A percentile compares a stretch with the other conserved stretches of the same genome.
phyloP scores from a whole-genome alignment of 345 rosid species.

The Hypericum androsaemum region DNA sequence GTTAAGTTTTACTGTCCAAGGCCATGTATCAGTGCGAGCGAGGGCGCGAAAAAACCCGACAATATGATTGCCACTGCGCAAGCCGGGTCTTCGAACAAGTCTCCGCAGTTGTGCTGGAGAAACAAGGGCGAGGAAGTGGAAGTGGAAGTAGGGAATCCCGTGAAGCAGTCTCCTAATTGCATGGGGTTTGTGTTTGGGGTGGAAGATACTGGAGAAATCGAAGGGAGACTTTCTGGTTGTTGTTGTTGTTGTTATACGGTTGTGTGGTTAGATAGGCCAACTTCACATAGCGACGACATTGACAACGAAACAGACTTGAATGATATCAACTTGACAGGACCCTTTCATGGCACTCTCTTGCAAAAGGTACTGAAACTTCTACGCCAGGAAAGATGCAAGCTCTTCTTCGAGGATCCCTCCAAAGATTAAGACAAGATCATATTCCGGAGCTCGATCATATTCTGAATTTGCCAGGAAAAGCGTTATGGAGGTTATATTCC shows the following conservation, averaged over 20 bases:
- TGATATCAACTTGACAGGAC: conserved; percentile 36
- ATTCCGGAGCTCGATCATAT: background rate
- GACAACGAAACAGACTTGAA: conserved; percentile 14
- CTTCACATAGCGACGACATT: conserved; percentile 15
- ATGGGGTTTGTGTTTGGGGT: conserved; percentile 7
- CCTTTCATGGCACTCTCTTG: conserved; percentile 74
- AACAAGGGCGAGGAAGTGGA: conserved; percentile 10
- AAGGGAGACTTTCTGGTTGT: conserved; percentile 21
- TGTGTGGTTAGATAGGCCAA: conserved; percentile 57
- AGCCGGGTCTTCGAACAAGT: conserved; percentile 16
- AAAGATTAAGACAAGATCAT: background rate
- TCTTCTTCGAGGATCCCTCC: conserved; percentile 15
- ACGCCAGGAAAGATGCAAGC: conserved; percentile 19
- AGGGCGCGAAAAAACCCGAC: conserved; percentile 44
- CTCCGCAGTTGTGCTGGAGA: conserved; percentile 17
- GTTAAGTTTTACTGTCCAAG: conserved; percentile 65
- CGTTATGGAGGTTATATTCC: conserved; percentile 7
- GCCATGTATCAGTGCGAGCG: conserved; percentile 50
- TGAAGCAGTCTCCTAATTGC: conserved; percentile 9
- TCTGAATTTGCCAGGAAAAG: conserved; percentile 5
- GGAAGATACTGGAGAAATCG: conserved; percentile 24
- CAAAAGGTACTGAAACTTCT: conserved; percentile 32
- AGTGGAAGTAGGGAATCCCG: conserved; percentile 15
- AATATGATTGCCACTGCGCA: conserved; percentile 16
- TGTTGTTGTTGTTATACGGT: conserved; percentile 32